Evolutionary conservation across 2,329 filamentous ascomycete genomes (phyloP).

Genomic region (Setomelanomma holmii): DNA sequence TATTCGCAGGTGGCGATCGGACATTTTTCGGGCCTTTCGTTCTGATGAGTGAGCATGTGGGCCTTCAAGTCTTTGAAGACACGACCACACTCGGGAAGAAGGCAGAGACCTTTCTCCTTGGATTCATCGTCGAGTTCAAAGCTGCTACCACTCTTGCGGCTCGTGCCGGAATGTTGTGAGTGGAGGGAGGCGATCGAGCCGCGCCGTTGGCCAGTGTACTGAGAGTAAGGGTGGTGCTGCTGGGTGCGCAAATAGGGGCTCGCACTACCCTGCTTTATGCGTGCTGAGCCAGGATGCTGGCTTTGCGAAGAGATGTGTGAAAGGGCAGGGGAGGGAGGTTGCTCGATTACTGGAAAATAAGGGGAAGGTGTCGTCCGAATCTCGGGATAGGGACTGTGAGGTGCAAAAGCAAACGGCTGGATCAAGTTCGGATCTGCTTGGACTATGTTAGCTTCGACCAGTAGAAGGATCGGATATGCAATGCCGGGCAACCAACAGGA

Average conservation of each 20-base stretch:
- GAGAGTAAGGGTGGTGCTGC: constrained; percentile 62
- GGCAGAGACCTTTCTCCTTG: constrained; percentile 77
- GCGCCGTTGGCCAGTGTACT: constrained; percentile 60
- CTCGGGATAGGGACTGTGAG: constrained; percentile 52
- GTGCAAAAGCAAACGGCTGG: constrained; percentile 56
- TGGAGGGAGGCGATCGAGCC: constrained; percentile 75
- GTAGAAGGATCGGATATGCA: neutral
- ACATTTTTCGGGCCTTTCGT: constrained; percentile 91
- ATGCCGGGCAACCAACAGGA: constrained; percentile 50
- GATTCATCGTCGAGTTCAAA: constrained; percentile 49
- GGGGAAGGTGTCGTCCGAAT: constrained; percentile 50
- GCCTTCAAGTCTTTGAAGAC: constrained; percentile 91
- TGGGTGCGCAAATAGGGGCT: constrained; percentile 71
- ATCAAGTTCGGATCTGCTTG: constrained; percentile 65
- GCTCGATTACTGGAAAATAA: constrained; percentile 51
- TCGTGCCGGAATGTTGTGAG: constrained; percentile 68
- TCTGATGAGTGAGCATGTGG: constrained; percentile 93
- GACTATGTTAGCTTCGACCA: constrained; percentile 18
- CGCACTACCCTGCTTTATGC: constrained; percentile 61
- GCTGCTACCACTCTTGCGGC: constrained; percentile 55
- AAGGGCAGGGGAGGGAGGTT: constrained; percentile 69
- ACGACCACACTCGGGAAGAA: constrained; percentile 82
- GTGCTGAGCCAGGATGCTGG: constrained; percentile 49
- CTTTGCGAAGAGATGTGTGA: constrained; percentile 60
- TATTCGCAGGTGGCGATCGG: constrained; percentile 92